Evolutionary conservation across 2,329 filamentous ascomycete species (phyloP).

Genomic region (Fusarium nygamai): DNA sequence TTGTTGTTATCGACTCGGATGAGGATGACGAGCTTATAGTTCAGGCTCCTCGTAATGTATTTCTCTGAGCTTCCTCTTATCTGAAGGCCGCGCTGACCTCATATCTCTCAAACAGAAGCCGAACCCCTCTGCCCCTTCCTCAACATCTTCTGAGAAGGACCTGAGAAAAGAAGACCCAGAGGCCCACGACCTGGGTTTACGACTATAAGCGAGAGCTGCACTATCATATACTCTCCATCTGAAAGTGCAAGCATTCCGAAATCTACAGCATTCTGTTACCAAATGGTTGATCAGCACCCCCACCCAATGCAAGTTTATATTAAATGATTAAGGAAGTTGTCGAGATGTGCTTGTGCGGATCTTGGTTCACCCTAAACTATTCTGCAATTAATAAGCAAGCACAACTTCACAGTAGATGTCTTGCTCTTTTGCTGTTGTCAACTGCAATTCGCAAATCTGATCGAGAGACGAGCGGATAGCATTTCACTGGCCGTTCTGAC

Average conservation of each 20-base stretch:
- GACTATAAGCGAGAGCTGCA: not conserved
- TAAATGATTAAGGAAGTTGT: not conserved
- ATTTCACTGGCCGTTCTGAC: not conserved
- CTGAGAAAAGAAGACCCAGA: not conserved
- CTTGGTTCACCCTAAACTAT: not conserved
- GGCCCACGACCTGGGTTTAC: not conserved
- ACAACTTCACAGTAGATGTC: accelerated
- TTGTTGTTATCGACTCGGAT: too few species aligned
- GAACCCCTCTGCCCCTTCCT: not conserved
- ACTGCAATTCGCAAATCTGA: not conserved
- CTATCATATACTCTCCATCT: not conserved
- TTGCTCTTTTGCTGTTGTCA: not conserved
- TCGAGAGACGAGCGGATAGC: not conserved
- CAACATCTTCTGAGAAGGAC: not conserved
- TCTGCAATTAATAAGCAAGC: not conserved
- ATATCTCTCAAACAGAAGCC: not conserved
- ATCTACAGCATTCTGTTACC: not conserved
- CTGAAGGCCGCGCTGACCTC: not conserved
- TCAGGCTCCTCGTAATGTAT: not conserved
- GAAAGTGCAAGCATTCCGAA: not conserved
- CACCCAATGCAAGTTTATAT: not conserved
- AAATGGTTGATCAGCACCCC: not conserved
- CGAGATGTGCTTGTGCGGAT: not conserved
- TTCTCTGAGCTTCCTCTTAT: not conserved
- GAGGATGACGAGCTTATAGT: too few species aligned